Evolutionary conservation across 2,329 filamentous ascomycete genomes (phyloP).

Genomic region (Penicillium vulpinum): DNA sequence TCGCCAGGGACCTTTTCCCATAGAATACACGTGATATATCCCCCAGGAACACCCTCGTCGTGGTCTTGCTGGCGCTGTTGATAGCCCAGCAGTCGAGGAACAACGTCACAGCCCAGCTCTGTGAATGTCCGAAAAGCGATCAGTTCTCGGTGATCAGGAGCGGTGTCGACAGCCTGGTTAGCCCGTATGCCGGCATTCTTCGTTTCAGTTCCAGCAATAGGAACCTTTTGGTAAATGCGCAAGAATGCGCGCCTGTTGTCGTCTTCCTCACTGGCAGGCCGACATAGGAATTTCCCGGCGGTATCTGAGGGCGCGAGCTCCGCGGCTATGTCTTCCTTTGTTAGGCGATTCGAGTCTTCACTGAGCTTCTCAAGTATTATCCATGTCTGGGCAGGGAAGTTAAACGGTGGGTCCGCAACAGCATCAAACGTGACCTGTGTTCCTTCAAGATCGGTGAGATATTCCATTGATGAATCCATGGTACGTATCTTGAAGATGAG

Average conservation of each 20-base stretch:
- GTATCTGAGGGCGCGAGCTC: background rate
- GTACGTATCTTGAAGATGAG: background rate
- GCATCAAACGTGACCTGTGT: conserved; percentile 5
- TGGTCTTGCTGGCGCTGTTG: conserved; percentile 1
- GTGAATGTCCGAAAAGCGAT: background rate
- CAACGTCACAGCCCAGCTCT: background rate
- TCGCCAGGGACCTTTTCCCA: conserved; percentile 4
- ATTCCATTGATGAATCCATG: conserved; percentile 4
- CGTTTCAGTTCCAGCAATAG: conserved; percentile 4
- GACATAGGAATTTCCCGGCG: conserved; percentile 1
- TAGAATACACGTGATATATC: conserved; percentile 3
- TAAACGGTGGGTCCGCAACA: conserved; percentile 1
- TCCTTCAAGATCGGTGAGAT: conserved; percentile 6
- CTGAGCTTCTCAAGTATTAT: conserved; percentile 6
- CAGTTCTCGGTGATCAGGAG: conserved; percentile 1
- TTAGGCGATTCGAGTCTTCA: background rate
- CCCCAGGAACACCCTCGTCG: conserved; percentile 1
- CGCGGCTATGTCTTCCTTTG: background rate
- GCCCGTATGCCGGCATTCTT: background rate
- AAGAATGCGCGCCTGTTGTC: conserved; percentile 3
- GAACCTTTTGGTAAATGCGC: conserved; percentile 5
- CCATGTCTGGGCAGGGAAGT: conserved; percentile 6
- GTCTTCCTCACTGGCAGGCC: background rate
- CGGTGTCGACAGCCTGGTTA: background rate
- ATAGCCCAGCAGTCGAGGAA: conserved; percentile 5